Conservation (phyloP, 768 basidiomycete species). For the Rhizopogon vinicolor region DNA sequence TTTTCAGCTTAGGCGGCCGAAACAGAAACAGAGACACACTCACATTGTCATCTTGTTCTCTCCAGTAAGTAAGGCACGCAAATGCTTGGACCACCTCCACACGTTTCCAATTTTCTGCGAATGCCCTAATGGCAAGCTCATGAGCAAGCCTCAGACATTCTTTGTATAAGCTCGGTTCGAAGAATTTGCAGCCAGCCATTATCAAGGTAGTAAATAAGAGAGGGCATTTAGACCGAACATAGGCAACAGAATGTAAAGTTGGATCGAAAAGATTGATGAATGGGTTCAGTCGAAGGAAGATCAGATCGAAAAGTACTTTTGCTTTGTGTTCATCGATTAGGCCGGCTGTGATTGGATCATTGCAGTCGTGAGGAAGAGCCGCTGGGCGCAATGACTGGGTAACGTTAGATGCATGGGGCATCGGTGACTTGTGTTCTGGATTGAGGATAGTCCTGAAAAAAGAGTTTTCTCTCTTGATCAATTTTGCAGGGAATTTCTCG, state of each 20-base stretch:
- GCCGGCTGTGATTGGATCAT: constrained; percentile 71
- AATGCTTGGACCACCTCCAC: constrained; percentile 90
- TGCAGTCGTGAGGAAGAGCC: constrained; percentile 34
- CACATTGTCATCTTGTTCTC: constrained; percentile 80
- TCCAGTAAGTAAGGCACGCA: constrained; percentile 87
- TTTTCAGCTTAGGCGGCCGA: constrained; percentile 9
- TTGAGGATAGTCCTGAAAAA: constrained; percentile 85
- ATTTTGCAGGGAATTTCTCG: constrained; percentile 69
- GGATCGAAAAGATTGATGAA: constrained; percentile 90
- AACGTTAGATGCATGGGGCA: constrained; percentile 23
- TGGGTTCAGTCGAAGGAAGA: constrained; percentile 82
- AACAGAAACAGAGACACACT: constrained; percentile 17
- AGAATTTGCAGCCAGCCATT: constrained; percentile 84
- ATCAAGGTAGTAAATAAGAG: constrained; percentile 83
- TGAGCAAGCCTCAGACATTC: constrained; percentile 68
- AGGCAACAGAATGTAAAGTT: constrained; percentile 71
- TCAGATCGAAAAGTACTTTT: constrained; percentile 66
- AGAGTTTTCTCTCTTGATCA: constrained; percentile 73
- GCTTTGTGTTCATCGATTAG: constrained; percentile 69
- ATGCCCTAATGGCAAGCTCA: constrained; percentile 71
- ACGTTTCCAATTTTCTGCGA: constrained; percentile 72
- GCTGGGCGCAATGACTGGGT: constrained; percentile 31
- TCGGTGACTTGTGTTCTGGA: constrained; percentile 50
- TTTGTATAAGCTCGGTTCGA: constrained; percentile 62
- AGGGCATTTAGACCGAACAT: constrained; percentile 75